Evolutionary conservation across 2,329 filamentous ascomycete species (phyloP), one percentile per base, ranked within the genome.

Genomic region (Aspergillus tanneri): DNA sequence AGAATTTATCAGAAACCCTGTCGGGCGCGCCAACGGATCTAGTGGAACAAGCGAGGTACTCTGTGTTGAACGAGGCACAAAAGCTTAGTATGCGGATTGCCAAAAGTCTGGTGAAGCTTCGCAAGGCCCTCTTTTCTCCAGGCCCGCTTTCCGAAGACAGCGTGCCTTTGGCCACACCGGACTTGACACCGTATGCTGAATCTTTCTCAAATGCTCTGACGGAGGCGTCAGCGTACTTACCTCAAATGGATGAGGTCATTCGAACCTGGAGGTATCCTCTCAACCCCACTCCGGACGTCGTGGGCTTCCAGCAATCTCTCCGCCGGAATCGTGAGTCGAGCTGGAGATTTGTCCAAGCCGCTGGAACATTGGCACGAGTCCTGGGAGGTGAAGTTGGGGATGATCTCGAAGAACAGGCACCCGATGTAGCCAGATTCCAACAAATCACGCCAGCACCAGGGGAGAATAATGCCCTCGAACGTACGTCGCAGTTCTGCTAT

Each of bases 261-360:
- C 66, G 75, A 22, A 68, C 68, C 2, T 84, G 83, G 82, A 67
- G 74, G 8, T 85, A 85, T 59, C 82, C 83, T 0, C 61, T 84
- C 23, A 75, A 82, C 45, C 81, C 82, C 4, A 66, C 69, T 9
- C 64, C 68, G 2, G 73, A 79, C 18, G 75, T 80, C 30, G 76
- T 85, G 9, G 61, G 68, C 9, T 62, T 80, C 5, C 80, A 85
- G 56, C 77, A 79, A 54, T 77, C 76, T 7, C 69, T 84, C 19
- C 78, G 81, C 24, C 73, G 74, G 23, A 74, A 79, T 53, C 77
- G 82, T 30, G 77, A 80, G 52, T 72, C 78, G 14, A 72, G 76
- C 24, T 77, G 79, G 61, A 75, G 81, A 47, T 85, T 85, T 59
- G 77, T 84, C 2, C 83, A 85, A 64, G 82, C 80, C 35, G 73